Evolutionary conservation across 1,139 yeast species (phyloP).

Genomic region (Lodderomyces orthopsilosis): DNA sequence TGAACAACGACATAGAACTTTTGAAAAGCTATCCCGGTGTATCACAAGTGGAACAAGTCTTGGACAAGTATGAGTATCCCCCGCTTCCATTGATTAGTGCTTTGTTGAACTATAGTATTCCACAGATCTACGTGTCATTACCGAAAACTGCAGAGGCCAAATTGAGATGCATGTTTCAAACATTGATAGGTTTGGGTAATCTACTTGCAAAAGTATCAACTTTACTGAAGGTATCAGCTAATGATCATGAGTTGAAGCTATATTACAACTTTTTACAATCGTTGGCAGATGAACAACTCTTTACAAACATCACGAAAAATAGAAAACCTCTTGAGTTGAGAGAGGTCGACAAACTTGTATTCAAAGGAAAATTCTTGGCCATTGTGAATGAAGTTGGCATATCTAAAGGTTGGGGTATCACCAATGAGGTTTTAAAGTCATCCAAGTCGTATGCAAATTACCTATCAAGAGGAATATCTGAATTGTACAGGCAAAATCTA

Average conservation of each 20-base stretch:
- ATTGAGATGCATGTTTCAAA: constrained; percentile 18
- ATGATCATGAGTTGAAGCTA: constrained; percentile 4
- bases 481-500: constrained; percentile 11
- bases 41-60: constrained; percentile 15
- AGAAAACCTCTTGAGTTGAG: constrained; percentile 17
- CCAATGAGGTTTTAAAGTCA: constrained; percentile 17
- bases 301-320: constrained; percentile 12
- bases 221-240: constrained; percentile 2
- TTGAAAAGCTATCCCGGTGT: constrained; percentile 23
- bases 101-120: constrained; percentile 32
- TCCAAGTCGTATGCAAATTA: constrained; percentile 23
- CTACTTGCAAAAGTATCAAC: constrained; percentile 20
- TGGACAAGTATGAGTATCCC: constrained; percentile 9
- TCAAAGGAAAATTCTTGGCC: constrained; percentile 31
- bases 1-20: constrained; percentile 12
- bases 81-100: constrained; percentile 19
- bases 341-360: constrained; percentile 38
- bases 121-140: constrained; percentile 19
- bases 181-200: constrained; percentile 31
- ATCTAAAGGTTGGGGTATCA: constrained; percentile 11
- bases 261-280: constrained; percentile 15
- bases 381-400: constrained; percentile 23
- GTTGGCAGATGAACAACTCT: constrained; percentile 20
- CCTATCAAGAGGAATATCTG: constrained; percentile 19
- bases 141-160: constrained; percentile 13